Evolutionary conservation across 192 early-diverging fungal species (phyloP), one percentile per base, ranked within the genome.

Genomic region (Podila verticillata): DNA sequence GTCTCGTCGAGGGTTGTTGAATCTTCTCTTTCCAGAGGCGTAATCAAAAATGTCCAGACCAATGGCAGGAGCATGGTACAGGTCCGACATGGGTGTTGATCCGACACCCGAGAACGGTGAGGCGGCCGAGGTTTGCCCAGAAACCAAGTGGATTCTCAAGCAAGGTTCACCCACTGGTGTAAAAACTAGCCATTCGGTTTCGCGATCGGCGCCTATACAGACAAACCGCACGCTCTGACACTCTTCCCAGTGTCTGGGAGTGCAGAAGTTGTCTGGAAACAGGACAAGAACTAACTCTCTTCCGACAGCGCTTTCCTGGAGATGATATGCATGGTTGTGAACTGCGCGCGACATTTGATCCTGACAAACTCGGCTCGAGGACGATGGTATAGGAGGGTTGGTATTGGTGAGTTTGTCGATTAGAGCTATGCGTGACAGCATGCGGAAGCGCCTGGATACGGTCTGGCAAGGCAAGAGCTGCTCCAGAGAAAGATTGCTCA

Each of bases 41-140:
- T 70, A 70, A 61, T 70, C 59, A n/a, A 70, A 70, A 19, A 61
- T 31, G 34, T 70, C 59, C 22, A 70, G 29, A 8, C 68, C 68
- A 30, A 60, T 31, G 13, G 47, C 24, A 0, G 68, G 57, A n/a
- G 39, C 29, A 30, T 28, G 15, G 26, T 19, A 44, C 5, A 34
- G 56, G 19, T 17, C 10, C 5, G 28, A 30, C 30, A 10, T 24
- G 22, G 58, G 30, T 24, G 30, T 10, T 29, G 24, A 29, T 59
- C 15, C 22, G 15, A 24, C 24, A 5, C 17, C 17, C 12, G 58
- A 59, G 22, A 19, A 29, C 0, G 28, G 58, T 17, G 58, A 19
- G 10, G 28, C 10, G 28, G 17, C 10, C 28, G 58, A 9, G 10
- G 30, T 30, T 32, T 29, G 39, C 39, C 39, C 39, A 3, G 39